Base-by-base conservation (phyloP, 1,139 yeast genomes). In the Hemisphaericaspora xylanilytica region DNA sequence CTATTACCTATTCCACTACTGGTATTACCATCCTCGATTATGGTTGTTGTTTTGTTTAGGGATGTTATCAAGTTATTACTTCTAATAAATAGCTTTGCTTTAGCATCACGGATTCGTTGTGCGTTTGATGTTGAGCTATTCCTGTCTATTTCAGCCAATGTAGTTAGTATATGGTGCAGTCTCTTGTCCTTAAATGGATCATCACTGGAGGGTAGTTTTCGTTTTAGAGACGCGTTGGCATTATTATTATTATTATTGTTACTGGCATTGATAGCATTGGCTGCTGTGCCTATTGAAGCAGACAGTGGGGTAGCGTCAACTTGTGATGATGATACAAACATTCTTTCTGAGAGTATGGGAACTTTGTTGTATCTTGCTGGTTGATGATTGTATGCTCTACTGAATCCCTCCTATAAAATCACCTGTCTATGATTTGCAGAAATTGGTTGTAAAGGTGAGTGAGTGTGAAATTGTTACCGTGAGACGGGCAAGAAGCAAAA, bases 161-260 rank as follows among this genome's bases (percentile, higher is more conserved):
- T 29, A 8, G 4, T 17, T 12, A 32, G 13, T 5, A 17, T 12
- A 11, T 29, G 28, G 8, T 28, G 20, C 7, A 26, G 33, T 13
- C 29, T 35, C 22, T 28, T 35, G 28, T 35, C 37, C 5, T 31
- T 35, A 27, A 35, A 35, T 11, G 37, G 37, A 14, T 35, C 33
- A 18, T 35, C 37, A 13, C 27, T 33, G 18, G 29, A 28, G 16
- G 27, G 12, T 12, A 28, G 24, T 20, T 27, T 28, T 33, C 36
- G 27, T 20, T 33, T 33, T 14, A 14, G 24, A 20, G 24, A 29
- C 32, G 32, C 32, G 32, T 29, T 17, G 18, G 14, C 6, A 12
- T 25, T 25, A 15, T 25, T 25, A 5, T n/a, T 25, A 10, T n/a
- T 25, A 15, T 12, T 25, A 20, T 20, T 20, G 8, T 20, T 20